phyloP scores from a whole-genome alignment of 2,329 filamentous ascomycete species.

The Diplodia intermedia region DNA sequence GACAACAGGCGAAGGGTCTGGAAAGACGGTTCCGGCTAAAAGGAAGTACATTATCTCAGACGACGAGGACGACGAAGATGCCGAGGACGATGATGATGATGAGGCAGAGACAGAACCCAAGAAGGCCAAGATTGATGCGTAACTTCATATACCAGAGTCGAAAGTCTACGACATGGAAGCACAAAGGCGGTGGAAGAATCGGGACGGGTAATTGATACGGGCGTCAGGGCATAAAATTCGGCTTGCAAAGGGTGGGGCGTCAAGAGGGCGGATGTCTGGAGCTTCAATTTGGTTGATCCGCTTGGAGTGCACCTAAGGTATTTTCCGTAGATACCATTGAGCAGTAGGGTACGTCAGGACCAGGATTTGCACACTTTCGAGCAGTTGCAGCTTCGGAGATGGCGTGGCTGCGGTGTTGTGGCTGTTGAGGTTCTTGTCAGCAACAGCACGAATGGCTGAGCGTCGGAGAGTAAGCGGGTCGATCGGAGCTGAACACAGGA shows the following conservation, averaged over 20 bases:
- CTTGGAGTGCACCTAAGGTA: neutral
- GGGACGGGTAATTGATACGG: neutral
- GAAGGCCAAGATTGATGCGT: slow-evolving; percentile 19
- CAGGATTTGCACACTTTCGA: neutral
- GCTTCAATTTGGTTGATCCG: neutral
- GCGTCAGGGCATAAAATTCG: slow-evolving; percentile 16
- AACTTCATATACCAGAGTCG: neutral
- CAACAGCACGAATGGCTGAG: slow-evolving; percentile 12
- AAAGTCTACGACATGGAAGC: too few species aligned
- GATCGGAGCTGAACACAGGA: slow-evolving; percentile 16
- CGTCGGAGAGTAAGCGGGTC: slow-evolving; percentile 9
- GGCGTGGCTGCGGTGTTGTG: neutral
- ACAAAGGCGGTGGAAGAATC: neutral
- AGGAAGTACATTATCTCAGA: slow-evolving; percentile 46
- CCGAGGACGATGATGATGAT: slow-evolving; percentile 44
- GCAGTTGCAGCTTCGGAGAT: neutral
- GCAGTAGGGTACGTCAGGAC: neutral
- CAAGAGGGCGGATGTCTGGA: neutral
- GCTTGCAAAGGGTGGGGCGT: slow-evolving; percentile 18
- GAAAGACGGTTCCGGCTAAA: slow-evolving; percentile 41
- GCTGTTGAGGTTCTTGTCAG: slow-evolving; percentile 4
- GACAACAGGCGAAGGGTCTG: slow-evolving; percentile 35
- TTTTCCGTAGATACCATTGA: slow-evolving; percentile 13
- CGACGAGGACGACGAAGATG: slow-evolving; percentile 49
- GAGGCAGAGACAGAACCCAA: slow-evolving; percentile 34